These are phyloP conservation scores for Oryza longistaminata DNA, from an alignment of 176 grass and related monocot species.

Conservation along the genomic window DNA sequence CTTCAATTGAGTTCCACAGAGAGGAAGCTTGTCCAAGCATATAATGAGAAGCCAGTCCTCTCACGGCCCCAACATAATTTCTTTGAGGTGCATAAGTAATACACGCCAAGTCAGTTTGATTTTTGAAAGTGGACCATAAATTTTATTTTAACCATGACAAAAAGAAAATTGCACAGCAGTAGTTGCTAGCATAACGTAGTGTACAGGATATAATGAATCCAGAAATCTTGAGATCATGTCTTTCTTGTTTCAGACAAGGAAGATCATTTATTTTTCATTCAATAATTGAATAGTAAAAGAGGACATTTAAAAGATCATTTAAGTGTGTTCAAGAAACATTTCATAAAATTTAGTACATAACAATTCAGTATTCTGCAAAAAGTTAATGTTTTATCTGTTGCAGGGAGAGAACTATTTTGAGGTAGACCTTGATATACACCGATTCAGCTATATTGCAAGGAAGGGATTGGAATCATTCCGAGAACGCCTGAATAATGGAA, in stretches of 20 bases:
- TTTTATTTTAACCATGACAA: not conserved
- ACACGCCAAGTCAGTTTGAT: not conserved
- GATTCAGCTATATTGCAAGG: conserved; percentile 96
- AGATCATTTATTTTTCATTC: not conserved
- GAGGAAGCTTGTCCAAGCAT: conserved; percentile 85
- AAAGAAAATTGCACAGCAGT: not conserved
- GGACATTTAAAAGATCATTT: not conserved
- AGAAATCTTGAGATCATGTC: not conserved
- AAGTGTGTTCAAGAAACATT: not conserved
- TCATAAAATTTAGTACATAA: not conserved
- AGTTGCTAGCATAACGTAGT: not conserved
- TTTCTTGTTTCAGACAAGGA: not conserved
- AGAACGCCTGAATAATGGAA: conserved; percentile 77
- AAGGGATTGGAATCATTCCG: conserved; percentile 92
- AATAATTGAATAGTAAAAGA: not conserved
- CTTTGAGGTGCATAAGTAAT: conserved; percentile 53
- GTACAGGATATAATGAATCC: not conserved
- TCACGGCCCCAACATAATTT: conserved; percentile 93
- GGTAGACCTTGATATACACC: conserved; percentile 94
- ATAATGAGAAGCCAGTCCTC: conserved; percentile 96
- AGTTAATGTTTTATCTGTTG: conserved; percentile 19
- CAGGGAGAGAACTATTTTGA: conserved; percentile 94
- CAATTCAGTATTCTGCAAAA: not conserved
- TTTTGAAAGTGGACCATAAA: not conserved
- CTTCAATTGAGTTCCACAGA: conserved; percentile 75